Conservation (phyloP, 441 rosid genomes). For the Mallotus japonicus region DNA sequence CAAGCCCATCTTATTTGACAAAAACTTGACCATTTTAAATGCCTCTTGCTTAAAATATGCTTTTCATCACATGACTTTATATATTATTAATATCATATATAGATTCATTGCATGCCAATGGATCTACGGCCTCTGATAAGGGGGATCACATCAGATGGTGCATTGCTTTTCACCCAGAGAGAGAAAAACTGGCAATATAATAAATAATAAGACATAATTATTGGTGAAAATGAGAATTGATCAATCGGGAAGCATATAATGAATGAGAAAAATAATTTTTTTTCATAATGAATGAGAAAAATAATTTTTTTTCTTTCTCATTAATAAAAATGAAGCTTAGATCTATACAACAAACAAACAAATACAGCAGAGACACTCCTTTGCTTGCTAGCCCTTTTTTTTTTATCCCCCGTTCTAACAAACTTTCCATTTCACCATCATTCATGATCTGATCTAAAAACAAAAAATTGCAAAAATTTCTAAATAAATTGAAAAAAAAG, state of each 20-base stretch:
- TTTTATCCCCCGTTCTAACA: conserved; percentile 3
- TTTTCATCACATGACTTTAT: neutral
- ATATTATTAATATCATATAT: too few relatives aligned
- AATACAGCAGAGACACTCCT: conserved; percentile 12
- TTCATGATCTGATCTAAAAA: conserved; percentile 20
- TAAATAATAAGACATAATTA: neutral
- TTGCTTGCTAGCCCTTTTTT: neutral
- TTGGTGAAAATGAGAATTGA: neutral
- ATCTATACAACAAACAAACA: conserved; percentile 34
- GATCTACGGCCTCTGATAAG: neutral
- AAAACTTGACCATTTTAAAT: neutral
- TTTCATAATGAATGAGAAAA: neutral
- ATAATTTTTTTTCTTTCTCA: conserved; percentile 15
- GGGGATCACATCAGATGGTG: neutral
- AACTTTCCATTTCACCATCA: conserved; percentile 19
- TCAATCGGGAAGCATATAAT: neutral
- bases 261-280: neutral
- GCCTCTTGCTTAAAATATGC: neutral
- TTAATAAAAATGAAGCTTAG: conserved; percentile 28
- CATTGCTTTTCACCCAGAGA: neutral
- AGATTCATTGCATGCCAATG: neutral
- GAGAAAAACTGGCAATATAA: neutral
- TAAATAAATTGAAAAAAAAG: neutral
- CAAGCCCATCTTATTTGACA: neutral
- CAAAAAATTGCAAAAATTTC: conserved; percentile 16